Evolutionary conservation across 768 basidiomycete genomes (phyloP).

Genomic region (Megacollybia marginata): DNA sequence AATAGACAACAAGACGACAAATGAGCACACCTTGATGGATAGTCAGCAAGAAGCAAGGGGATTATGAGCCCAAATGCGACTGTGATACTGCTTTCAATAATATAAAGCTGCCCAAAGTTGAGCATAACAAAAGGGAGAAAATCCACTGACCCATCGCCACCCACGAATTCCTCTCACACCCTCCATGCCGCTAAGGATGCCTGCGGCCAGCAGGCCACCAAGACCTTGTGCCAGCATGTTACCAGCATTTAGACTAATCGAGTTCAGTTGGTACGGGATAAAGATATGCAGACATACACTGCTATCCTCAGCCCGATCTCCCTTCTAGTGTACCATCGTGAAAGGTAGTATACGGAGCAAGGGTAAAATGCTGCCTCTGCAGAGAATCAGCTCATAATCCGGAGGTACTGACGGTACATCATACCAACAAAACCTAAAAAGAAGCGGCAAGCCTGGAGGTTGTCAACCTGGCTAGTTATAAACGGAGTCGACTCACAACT

Average conservation of each 20-base stretch:
- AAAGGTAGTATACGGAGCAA: constrained; percentile 22
- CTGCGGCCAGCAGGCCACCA: constrained; percentile 35
- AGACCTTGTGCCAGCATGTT: constrained; percentile 30
- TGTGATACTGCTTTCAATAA: constrained; percentile 23
- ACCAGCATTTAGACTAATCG: constrained; percentile 6
- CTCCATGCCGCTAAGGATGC: constrained; percentile 34
- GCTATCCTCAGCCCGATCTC: constrained; percentile 30
- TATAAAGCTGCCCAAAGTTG: constrained; percentile 14
- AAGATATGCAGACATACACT: constrained; percentile 14
- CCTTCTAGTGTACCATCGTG: constrained; percentile 31
- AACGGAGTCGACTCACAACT: background rate
- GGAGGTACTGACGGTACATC: background rate
- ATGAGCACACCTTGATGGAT: constrained; percentile 17
- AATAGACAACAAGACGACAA: background rate
- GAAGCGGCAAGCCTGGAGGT: constrained; percentile 19
- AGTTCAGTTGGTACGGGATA: background rate
- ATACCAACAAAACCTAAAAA: constrained; percentile 30
- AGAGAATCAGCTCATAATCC: background rate
- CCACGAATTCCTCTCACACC: constrained; percentile 28
- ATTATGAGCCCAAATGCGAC: constrained; percentile 23
- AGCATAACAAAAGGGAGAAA: background rate
- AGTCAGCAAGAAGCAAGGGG: constrained; percentile 29
- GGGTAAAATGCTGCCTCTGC: constrained; percentile 18
- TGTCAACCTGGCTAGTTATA: too few species aligned
- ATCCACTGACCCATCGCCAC: constrained; percentile 25